Evolutionary conservation across 2,329 filamentous ascomycete genomes (phyloP).

Genomic region (Colletotrichum sp.): DNA sequence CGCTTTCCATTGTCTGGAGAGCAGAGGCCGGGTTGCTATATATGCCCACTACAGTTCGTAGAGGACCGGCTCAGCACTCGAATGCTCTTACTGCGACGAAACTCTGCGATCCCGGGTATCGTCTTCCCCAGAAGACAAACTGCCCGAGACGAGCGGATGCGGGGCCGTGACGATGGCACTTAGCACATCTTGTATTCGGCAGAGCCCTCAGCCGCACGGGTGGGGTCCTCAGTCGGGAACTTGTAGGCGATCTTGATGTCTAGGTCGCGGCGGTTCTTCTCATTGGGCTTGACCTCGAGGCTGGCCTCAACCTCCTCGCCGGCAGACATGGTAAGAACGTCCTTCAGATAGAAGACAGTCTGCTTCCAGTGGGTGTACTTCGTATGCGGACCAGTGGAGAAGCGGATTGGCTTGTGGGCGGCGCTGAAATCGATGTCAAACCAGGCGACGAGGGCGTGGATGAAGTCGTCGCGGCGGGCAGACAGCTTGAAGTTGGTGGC

Average conservation of each 20-base stretch:
- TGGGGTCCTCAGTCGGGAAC: constrained; percentile 77
- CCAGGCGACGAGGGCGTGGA: constrained; percentile 97
- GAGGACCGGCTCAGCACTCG: background rate
- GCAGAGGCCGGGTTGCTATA: background rate
- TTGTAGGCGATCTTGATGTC: constrained; percentile 89
- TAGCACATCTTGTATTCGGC: constrained; percentile 85
- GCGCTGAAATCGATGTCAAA: constrained; percentile 99
- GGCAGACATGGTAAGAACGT: constrained; percentile 89
- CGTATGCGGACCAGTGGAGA: constrained; percentile 96
- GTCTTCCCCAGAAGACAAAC: background rate
- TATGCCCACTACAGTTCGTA: background rate
- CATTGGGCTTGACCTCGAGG: constrained; percentile 85
- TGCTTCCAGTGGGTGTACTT: constrained; percentile 99
- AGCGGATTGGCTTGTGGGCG: constrained; percentile 97
- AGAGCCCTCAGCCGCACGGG: constrained; percentile 69
- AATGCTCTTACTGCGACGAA: background rate
- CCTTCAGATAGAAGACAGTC: constrained; percentile 96
- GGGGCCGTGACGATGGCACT: background rate
- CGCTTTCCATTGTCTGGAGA: background rate
- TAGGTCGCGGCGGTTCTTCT: constrained; percentile 92
- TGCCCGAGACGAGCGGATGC: background rate
- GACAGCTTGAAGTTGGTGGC: constrained; percentile 76
- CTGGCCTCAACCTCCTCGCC: constrained; percentile 79
- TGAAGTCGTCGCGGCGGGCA: constrained; percentile 87
- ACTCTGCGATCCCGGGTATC: background rate